phyloP scores from a whole-genome alignment of 495 filamentous ascomycete species.

The Penicillium verhagenii region DNA sequence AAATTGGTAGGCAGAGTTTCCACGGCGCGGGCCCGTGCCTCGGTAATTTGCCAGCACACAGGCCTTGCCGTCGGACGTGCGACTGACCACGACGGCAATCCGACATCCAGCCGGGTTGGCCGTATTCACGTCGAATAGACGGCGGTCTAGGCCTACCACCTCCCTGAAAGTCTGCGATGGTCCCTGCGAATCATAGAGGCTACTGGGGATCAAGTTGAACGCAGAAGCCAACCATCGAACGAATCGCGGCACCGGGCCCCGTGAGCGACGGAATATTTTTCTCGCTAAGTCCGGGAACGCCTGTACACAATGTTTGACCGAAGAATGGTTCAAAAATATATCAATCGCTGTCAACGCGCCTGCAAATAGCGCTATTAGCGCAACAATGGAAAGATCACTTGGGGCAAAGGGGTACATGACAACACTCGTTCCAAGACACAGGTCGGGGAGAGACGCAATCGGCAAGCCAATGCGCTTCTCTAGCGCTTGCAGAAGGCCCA shows the following conservation, averaged over 20 bases:
- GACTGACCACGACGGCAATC: slow-evolving; percentile 19
- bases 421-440: slow-evolving; percentile 51
- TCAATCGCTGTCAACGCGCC: not conserved
- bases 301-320: not conserved
- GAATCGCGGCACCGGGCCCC: not conserved
- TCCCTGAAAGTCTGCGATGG: not conserved
- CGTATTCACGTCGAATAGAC: slow-evolving; percentile 13
- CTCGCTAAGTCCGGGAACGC: not conserved
- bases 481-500: slow-evolving; percentile 44
- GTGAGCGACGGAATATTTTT: not conserved
- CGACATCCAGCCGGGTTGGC: not conserved
- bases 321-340: slow-evolving; percentile 17
- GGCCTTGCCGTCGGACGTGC: slow-evolving; percentile 16
- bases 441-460: slow-evolving; percentile 48
- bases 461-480: slow-evolving; percentile 42
- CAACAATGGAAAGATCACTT: not conserved
- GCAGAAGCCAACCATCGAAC: not conserved
- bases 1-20: slow-evolving; percentile 16
- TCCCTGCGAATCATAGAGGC: not conserved
- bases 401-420: slow-evolving; percentile 30
- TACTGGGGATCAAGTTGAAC: not conserved
- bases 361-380: not conserved
- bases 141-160: slow-evolving; percentile 4
- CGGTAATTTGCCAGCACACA: slow-evolving; percentile 23
- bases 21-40: not conserved